phyloP scores from a whole-genome alignment of 1,139 yeast genomes.

The Saccharomyces hybrid region DNA sequence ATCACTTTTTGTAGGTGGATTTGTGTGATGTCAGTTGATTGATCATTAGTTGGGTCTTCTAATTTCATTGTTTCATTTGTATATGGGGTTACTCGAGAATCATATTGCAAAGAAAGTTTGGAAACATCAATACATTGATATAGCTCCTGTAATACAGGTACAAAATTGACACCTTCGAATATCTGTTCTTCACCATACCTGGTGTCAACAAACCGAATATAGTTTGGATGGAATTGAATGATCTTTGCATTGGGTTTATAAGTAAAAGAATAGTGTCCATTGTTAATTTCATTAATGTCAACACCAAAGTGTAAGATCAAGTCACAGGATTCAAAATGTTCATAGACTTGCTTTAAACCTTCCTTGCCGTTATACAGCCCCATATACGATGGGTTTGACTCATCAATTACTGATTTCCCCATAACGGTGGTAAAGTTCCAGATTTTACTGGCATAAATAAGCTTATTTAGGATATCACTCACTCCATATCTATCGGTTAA shows the following conservation, averaged over 20 bases:
- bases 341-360: constrained; percentile 14
- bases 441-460: constrained; percentile 39
- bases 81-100: constrained; percentile 3
- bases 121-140: constrained; percentile 31
- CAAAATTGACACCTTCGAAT: constrained; percentile 37
- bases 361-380: constrained; percentile 45
- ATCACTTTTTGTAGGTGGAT: constrained; percentile 13
- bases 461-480: constrained; percentile 36
- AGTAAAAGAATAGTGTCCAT: constrained; percentile 38
- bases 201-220: constrained; percentile 34
- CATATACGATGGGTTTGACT: constrained; percentile 46
- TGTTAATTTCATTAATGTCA: constrained; percentile 47
- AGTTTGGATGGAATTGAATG: constrained; percentile 35
- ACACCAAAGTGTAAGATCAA: constrained; percentile 46
- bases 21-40: constrained; percentile 18
- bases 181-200: constrained; percentile 10
- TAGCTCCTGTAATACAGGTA: constrained; percentile 40
- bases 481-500: constrained; percentile 46
- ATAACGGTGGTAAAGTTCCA: constrained; percentile 26
- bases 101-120: constrained; percentile 24
- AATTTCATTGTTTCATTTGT: constrained; percentile 12
- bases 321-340: constrained; percentile 33
- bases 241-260: constrained; percentile 25
- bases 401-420: constrained; percentile 45
- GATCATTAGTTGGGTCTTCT: constrained; percentile 18